Evolutionary conservation across 352 stramenopile species (phyloP).

Genomic region (Phytophthora fragariaefolia): DNA sequence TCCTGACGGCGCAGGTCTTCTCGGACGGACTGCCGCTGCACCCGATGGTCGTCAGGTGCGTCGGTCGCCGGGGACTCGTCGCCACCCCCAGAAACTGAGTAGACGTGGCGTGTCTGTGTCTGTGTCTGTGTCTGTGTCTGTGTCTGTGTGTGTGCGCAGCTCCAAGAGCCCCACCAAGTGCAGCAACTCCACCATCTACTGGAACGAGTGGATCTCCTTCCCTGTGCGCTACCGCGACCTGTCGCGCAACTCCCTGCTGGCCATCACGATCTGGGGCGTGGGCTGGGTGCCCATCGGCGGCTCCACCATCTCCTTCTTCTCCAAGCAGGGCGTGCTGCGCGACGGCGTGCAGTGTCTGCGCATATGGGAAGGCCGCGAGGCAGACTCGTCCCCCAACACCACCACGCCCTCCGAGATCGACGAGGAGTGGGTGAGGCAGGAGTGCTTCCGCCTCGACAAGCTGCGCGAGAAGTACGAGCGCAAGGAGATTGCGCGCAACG

Average conservation of each 20-base stretch:
- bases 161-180: constrained; percentile 87
- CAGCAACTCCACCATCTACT: constrained; percentile 89
- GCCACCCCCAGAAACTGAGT: constrained; percentile 10
- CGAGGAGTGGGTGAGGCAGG: constrained; percentile 73
- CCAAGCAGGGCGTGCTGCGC: constrained; percentile 80
- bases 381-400: constrained; percentile 69
- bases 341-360: constrained; percentile 90
- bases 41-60: constrained; percentile 79
- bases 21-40: constrained; percentile 84
- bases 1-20: constrained; percentile 90
- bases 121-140: too few relatives aligned
- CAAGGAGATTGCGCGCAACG: constrained; percentile 84
- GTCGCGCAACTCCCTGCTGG: constrained; percentile 83
- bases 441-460: constrained; percentile 89
- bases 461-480: constrained; percentile 90
- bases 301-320: constrained; percentile 90
- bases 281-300: constrained; percentile 83
- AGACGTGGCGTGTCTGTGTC: neutral
- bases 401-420: constrained; percentile 76
- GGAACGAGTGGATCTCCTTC: constrained; percentile 90
- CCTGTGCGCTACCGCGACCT: constrained; percentile 88
- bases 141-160: constrained; percentile 38
- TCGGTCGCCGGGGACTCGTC: neutral
- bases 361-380: constrained; percentile 76
- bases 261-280: constrained; percentile 87